Conservation (phyloP, 257 asterid species). For the Capsicum rhomboideum region DNA sequence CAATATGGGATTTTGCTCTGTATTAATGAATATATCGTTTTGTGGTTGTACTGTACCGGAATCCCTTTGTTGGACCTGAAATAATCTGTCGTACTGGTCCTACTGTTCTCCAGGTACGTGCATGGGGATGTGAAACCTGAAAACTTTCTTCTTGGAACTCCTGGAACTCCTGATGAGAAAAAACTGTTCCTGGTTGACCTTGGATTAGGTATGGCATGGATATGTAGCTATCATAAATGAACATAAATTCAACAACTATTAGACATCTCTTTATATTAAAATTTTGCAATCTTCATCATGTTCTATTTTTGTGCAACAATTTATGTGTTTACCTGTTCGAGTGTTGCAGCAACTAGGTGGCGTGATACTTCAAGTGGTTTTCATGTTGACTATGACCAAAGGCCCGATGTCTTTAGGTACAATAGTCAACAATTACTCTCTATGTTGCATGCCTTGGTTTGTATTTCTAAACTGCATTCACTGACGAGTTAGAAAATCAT, state of each 20-base stretch:
- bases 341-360: slow-evolving; percentile 56
- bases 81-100: neutral
- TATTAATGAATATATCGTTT: neutral
- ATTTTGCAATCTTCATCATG: neutral
- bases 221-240: neutral
- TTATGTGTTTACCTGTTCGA: neutral
- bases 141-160: slow-evolving; percentile 69
- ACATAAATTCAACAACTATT: neutral
- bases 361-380: slow-evolving; percentile 43
- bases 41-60: neutral
- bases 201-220: slow-evolving; percentile 47
- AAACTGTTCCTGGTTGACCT: slow-evolving; percentile 67
- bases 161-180: slow-evolving; percentile 75
- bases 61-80: neutral
- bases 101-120: slow-evolving; percentile 40
- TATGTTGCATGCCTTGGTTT: neutral
- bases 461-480: neutral
- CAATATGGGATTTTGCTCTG: neutral
- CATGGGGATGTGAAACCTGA: slow-evolving; percentile 84
- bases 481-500: slow-evolving; percentile 9
- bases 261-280: neutral
- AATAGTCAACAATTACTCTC: neutral
- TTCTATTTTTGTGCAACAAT: neutral
- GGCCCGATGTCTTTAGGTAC: slow-evolving; percentile 72
- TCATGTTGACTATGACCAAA: slow-evolving; percentile 73